phyloP scores from a whole-genome alignment of 371 early-diverging fungal genomes.

The Haplosporangium sp. region DNA sequence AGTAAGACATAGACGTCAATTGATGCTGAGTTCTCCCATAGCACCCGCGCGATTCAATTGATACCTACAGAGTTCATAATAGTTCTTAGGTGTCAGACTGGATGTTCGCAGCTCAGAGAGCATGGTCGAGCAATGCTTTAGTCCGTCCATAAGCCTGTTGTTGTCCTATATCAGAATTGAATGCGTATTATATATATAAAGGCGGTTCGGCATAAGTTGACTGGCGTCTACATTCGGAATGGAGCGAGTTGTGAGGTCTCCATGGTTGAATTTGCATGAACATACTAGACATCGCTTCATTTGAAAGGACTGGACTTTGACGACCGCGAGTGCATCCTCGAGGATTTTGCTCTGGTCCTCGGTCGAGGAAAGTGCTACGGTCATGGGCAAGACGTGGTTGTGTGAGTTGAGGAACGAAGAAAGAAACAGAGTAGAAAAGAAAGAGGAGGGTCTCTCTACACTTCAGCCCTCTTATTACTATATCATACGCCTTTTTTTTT shows the following conservation, averaged over 20 bases:
- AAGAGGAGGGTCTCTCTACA: background rate
- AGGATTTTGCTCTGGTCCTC: conserved; percentile 87
- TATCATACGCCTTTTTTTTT: background rate
- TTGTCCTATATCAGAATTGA: conserved; percentile 71
- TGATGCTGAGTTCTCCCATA: too few relatives aligned
- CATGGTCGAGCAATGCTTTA: conserved; percentile 97
- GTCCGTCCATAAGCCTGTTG: conserved; percentile 92
- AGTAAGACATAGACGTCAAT: too few relatives aligned
- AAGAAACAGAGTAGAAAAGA: background rate
- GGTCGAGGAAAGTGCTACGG: conserved; percentile 37
- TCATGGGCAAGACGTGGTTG: background rate
- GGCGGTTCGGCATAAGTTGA: background rate
- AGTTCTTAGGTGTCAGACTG: conserved; percentile 92
- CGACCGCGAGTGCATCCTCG: conserved; percentile 86
- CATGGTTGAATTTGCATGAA: too few relatives aligned
- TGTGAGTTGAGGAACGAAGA: background rate
- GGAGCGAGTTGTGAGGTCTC: background rate
- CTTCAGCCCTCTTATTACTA: background rate
- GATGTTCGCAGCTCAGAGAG: conserved; percentile 94
- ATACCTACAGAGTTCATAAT: conserved; percentile 94
- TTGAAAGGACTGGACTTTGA: conserved; percentile 88
- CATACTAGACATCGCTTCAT: conserved; percentile 90
- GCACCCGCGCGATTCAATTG: too few relatives aligned
- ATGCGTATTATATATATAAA: background rate
- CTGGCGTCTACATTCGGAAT: too few relatives aligned